phyloP scores from a whole-genome alignment of 805 yeast species.

The Priceomyces haplophilus region DNA sequence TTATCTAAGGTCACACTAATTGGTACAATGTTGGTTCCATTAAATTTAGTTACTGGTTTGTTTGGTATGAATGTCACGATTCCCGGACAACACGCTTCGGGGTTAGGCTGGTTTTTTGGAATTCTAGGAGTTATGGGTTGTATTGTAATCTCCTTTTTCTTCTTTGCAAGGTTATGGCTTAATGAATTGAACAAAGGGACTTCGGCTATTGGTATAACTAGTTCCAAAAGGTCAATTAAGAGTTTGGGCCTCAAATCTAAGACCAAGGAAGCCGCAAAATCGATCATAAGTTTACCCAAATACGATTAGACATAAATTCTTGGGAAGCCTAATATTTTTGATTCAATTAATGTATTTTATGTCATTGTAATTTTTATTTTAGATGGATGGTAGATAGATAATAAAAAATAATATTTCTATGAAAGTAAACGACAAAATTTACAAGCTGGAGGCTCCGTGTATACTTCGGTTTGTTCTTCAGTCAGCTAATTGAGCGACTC shows the following conservation, averaged over 20 bases:
- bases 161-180: slow-evolving; percentile 22
- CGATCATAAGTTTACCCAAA: slow-evolving; percentile 38
- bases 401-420: neutral
- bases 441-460: neutral
- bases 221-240: slow-evolving; percentile 23
- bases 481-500: too few relatives aligned
- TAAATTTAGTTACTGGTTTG: slow-evolving; percentile 85
- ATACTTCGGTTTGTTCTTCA: too few relatives aligned
- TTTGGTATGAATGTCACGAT: slow-evolving; percentile 94
- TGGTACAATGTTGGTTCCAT: slow-evolving; percentile 87
- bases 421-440: neutral
- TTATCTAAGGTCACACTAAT: slow-evolving; percentile 83
- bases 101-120: slow-evolving; percentile 28
- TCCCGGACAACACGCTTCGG: slow-evolving; percentile 58
- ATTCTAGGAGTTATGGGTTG: slow-evolving; percentile 27
- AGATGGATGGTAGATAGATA: slow-evolving; percentile 1
- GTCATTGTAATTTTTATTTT: neutral
- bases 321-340: neutral
- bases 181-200: slow-evolving; percentile 11
- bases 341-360: neutral
- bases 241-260: slow-evolving; percentile 25
- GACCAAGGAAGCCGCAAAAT: slow-evolving; percentile 33
- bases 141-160: slow-evolving; percentile 14
- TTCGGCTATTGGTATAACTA: slow-evolving; percentile 8
- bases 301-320: slow-evolving; percentile 20